Percentiles rank a stretch among this genome's conserved stretches.
phyloP scores from a whole-genome alignment of 2,329 filamentous ascomycete species.

The Botrytis hyacinthi region DNA sequence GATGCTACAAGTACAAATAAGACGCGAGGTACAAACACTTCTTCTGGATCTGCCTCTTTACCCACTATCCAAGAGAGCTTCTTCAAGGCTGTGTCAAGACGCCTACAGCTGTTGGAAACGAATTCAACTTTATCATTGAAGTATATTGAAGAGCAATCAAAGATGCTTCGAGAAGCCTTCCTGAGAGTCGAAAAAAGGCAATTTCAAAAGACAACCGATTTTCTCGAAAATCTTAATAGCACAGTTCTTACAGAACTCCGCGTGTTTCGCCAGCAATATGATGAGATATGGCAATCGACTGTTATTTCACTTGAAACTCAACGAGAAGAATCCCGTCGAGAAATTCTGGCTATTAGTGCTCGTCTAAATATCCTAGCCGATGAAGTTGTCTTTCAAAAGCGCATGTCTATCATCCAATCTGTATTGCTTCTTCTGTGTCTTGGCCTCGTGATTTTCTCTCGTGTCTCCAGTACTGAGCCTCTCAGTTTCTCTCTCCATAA shows the following conservation, averaged over 20 bases:
- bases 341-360: conserved; percentile 77
- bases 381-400: conserved; percentile 81
- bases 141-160: conserved; percentile 96
- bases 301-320: conserved; percentile 88
- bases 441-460: conserved; percentile 78
- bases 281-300: conserved; percentile 95
- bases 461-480: conserved; percentile 43
- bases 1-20: conserved; percentile 27
- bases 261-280: conserved; percentile 79
- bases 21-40: conserved; percentile 40
- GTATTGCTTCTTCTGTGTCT: conserved; percentile 84
- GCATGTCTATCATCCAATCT: conserved; percentile 90
- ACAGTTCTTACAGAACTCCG: conserved; percentile 82
- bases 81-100: conserved; percentile 94
- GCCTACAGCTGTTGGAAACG: conserved; percentile 83
- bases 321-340: conserved; percentile 76
- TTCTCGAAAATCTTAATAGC: conserved; percentile 80
- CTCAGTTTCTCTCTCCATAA: conserved; percentile 28
- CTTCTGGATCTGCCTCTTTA: conserved; percentile 51
- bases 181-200: conserved; percentile 85
- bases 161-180: conserved; percentile 83
- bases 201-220: conserved; percentile 75
- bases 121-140: conserved; percentile 91
- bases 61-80: conserved; percentile 96
- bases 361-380: conserved; percentile 89